Evolutionary conservation across 2,329 filamentous ascomycete genomes (phyloP), one percentile per base, ranked within the genome.

Genomic region (Dichotomopilus funicola): DNA sequence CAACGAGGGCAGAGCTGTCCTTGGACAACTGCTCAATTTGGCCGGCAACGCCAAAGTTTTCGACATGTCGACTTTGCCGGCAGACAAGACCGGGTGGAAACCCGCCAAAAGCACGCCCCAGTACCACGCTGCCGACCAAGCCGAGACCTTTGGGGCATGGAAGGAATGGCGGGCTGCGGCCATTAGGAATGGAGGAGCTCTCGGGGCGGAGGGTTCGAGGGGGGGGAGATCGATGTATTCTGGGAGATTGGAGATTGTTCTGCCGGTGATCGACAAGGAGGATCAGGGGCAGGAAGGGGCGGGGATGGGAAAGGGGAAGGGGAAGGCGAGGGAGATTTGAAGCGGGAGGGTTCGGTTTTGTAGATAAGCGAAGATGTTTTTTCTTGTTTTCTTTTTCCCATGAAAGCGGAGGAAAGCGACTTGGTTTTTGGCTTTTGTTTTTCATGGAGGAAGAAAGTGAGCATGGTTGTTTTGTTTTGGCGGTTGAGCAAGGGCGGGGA

Each of bases 111-210:
- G 75, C 41, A 87, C 83, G 46, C 81, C 85, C 4, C 78, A 82
- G 66, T 89, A 84, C 70, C 81, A 85, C 58, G 82, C 83, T 8
- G 84, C 83, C 13, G 78, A 75, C 67, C 80, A 85, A 67, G 77
- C 75, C 55, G 86, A 89, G 69, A 80, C 87, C 60, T 86, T 81
- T 64, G 83, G 78, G 31, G 73, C 76, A 1, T 86, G 82, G 83
- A 76, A 74, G 63, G 70, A 72, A 57, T 86, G 83, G 83, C 75
- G 78, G 63, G 72, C 75, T 31, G 73, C 75, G 37, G 64, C 80
- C 9, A 73, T 75, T 65, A 27, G 19, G 19, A 27, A 27, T 27
- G 19, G 19, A 27, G 19, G 19, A 27, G 19, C 19, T 3, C 19
- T 27, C 19, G 19, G 19, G 19, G 19, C 19, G 19, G 19, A 27